Conservation (phyloP, 345 rosid genomes). For the Hevea brasiliensis region DNA sequence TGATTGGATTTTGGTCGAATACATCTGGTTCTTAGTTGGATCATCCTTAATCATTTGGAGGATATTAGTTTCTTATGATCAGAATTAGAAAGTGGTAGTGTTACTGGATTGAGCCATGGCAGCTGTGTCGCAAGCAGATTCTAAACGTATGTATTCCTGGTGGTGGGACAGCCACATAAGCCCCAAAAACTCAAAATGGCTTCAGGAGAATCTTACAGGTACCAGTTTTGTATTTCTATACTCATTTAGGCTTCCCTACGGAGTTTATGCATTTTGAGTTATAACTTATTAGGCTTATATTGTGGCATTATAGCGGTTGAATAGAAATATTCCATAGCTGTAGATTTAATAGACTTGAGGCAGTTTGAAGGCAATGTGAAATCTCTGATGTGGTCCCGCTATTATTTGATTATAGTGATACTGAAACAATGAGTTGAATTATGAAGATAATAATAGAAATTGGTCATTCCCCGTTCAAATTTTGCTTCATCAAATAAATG, state of each 20-base stretch:
- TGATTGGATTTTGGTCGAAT: conserved; percentile 11
- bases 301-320: neutral
- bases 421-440: neutral
- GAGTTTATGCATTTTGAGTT: neutral
- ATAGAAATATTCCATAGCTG: neutral
- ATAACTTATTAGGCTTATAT: neutral
- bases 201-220: conserved; percentile 95
- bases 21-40: conserved; percentile 10
- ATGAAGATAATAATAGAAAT: neutral
- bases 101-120: conserved; percentile 48
- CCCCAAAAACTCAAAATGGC: conserved; percentile 98
- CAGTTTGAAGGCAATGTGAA: neutral
- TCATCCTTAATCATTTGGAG: neutral
- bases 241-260: neutral
- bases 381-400: neutral
- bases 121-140: conserved; percentile 37
- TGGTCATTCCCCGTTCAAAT: neutral
- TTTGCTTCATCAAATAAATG: neutral
- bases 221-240: conserved; percentile 10
- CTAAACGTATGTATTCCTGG: conserved; percentile 82
- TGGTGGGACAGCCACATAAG: conserved; percentile 99
- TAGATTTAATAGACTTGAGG: neutral
- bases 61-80: conserved; percentile 5
- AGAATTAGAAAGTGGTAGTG: conserved; percentile 18
- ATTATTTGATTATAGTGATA: neutral